Base-by-base conservation (phyloP, 345 rosid genomes). In the Firmiana major region DNA sequence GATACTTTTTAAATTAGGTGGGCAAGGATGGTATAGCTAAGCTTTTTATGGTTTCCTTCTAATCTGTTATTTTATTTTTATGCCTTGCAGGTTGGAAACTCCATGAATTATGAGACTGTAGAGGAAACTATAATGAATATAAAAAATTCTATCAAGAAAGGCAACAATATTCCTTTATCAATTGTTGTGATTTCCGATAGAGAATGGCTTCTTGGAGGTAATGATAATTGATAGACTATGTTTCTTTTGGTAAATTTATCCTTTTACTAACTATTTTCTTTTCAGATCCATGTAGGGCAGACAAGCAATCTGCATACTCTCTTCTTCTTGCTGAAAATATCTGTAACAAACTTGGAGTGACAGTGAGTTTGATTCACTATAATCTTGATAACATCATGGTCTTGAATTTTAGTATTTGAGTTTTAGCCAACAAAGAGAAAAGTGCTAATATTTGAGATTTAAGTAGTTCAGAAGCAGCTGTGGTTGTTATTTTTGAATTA, bases 281-380 rank as follows among this genome's bases (percentile, higher is more conserved):
- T 71, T 72, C 87, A 93, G 99, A 96, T 87, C 89, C 94, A 66
- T 88, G 90, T 73, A 91, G 85, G 87, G 98, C 99, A 49, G 99
- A 93, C 89, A 93, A 92, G 85, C 94, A 91, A 63, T 89, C 94
- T 0, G 94, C 93, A 63, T 96, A 87, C 79, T 86, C 97, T 85
- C 98, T 92, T 85, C 90, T 96, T 74, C 97, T 96, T 22, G 97
- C 97, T 64, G 98, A 96, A 84, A 96, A 78, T 79, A 93, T 96
- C 86, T 93, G 98, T 86, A 85, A 68, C 70, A 90, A 90, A 86
- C 90, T 92, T 26, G 94, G 98, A 36, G 94, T 96, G 38, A 90
- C 87, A 90, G 99, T 90, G 73, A 69, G 42, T 51, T 38, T 63
- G 77, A 17, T 74, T 82, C 34, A 66, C 42, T 59, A 42, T 43